These are phyloP conservation scores for Macrotyloma uniflorum DNA, from an alignment of 306 rosid species.

Conservation along the genomic window DNA sequence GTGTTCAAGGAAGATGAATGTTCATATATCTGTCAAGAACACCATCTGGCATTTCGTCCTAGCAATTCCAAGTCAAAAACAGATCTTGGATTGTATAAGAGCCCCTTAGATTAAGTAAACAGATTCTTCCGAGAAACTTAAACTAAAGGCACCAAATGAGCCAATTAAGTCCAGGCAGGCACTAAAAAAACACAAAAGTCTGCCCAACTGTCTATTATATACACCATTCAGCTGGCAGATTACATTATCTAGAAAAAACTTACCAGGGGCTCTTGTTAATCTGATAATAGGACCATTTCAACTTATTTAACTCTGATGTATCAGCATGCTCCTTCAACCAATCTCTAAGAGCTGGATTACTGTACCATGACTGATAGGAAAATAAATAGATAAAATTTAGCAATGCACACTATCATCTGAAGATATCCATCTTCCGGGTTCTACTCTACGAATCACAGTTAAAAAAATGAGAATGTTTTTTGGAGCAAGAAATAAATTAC, in stretches of 20 bases:
- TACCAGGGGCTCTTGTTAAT: slow-evolving; percentile 93
- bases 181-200: not conserved
- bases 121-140: not conserved
- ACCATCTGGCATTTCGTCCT: not conserved
- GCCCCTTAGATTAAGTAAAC: not conserved
- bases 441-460: slow-evolving; percentile 26
- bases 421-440: slow-evolving; percentile 21
- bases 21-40: not conserved
- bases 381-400: slow-evolving; percentile 36
- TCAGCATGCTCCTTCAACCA: slow-evolving; percentile 81
- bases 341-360: slow-evolving; percentile 81
- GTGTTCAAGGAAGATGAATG: slow-evolving; percentile 4
- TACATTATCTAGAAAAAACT: slow-evolving; percentile 35
- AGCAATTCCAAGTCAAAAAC: slow-evolving; percentile 5
- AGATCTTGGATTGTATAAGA: not conserved
- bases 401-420: slow-evolving; percentile 17
- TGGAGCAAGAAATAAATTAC: slow-evolving; percentile 22
- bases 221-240: not conserved
- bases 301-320: slow-evolving; percentile 70
- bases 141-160: slow-evolving; percentile 11
- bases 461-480: not conserved
- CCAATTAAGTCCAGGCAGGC: slow-evolving; percentile 3
- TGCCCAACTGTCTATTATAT: not conserved
- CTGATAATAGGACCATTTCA: slow-evolving; percentile 89
- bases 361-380: slow-evolving; percentile 71